Evolutionary conservation across 257 asterid genomes (phyloP), one percentile per base, ranked within the genome.

Genomic region (Ligustrum vulgare): DNA sequence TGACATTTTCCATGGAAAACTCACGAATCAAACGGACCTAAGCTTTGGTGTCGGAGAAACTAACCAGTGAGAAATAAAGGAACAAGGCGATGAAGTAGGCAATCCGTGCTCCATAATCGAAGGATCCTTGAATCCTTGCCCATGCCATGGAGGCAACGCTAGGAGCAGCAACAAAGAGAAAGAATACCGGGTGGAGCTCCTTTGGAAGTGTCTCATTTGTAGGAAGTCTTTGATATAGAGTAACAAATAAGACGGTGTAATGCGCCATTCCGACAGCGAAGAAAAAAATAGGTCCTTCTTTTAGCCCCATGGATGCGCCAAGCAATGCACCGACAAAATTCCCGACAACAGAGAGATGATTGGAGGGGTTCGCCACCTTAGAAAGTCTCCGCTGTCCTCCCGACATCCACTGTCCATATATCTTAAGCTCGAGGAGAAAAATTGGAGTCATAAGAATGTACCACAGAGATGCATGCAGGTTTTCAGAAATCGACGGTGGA

Each of bases 371-470:
- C 2, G 98, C 98, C 75, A 94, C 98, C 69, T 87, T 94, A 0
- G 98, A 94, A 11, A 94, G 91, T 88, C 96, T 77, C 72, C 98
- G 67, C 58, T 89, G 89, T 12, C 98, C 97, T 0, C 98, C 98
- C 0, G 98, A 92, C 96, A 92, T 92, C 98, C 98, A 94, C 79
- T 91, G 98, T 4, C 98, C 98, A 66, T 94, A 94, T 28, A 94
- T 86, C 80, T 94, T 94, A 31, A 94, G 77, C 89, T 94, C 98
- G 11, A 92, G 81, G 56, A 71, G 74, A 4, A 88, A 81, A 2
- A 94, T 72, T 0, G 98, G 98, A 0, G 91, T 54, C 98, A 92
- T 94, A 15, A 92, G 88, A 28, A 86, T 10, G 73, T 94, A 94
- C 98, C 98, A 94, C 0, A 88, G 32, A 18, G 82, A 84, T 1